Evolutionary conservation across 139 green algal genomes (phyloP).

Genomic region (Asterochloris erici): DNA sequence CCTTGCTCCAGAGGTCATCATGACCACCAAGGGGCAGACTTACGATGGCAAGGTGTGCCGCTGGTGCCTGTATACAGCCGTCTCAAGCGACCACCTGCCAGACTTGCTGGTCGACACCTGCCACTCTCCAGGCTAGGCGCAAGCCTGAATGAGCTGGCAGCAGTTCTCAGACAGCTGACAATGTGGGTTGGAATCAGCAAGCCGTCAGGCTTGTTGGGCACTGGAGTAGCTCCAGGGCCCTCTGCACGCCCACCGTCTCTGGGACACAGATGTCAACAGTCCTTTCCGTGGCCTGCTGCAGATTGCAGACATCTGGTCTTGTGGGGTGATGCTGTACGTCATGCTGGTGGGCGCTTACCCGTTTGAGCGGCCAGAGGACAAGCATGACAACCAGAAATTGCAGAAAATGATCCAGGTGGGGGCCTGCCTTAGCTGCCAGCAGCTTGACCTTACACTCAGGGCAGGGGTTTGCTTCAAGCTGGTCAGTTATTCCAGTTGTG

Average conservation of each 20-base stretch:
- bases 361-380: constrained; percentile 94
- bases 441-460: too few species aligned
- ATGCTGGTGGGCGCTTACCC: constrained; percentile 95
- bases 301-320: constrained; percentile 94
- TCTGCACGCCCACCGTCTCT: not conserved
- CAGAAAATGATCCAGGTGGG: constrained; percentile 61
- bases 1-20: constrained; percentile 95
- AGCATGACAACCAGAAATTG: constrained; percentile 81
- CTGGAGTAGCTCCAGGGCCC: not conserved
- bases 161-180: not conserved
- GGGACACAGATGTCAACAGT: not conserved
- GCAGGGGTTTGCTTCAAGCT: too few species aligned
- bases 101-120: not conserved
- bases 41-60: constrained; percentile 83
- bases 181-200: not conserved
- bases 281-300: not conserved
- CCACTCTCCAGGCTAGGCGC: not conserved
- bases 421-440: not conserved
- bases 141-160: not conserved
- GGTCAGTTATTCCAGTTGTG: too few species aligned
- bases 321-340: constrained; percentile 97
- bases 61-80: not conserved
- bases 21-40: constrained; percentile 77
- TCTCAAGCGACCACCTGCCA: not conserved
- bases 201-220: too few species aligned